Evolutionary conservation across 2,329 filamentous ascomycete species (phyloP).

Genomic region (Neonectria punicea): DNA sequence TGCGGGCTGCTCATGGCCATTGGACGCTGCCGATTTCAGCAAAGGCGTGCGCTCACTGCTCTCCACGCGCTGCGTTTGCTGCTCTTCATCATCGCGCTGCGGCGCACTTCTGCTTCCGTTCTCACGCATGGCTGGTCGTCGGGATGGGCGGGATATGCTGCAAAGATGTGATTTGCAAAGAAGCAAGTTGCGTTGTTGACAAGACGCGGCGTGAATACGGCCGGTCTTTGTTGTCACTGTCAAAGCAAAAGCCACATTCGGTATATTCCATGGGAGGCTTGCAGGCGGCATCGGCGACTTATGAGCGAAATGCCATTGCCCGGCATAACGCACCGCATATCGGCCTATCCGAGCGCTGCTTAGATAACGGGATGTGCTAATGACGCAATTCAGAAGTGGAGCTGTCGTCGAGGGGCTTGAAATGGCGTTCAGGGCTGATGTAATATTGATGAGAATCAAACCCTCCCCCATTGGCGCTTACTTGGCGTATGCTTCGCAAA

Average conservation of each 20-base stretch:
- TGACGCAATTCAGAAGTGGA: conserved; percentile 15
- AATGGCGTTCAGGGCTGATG: conserved; percentile 3
- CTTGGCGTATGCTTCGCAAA: neutral
- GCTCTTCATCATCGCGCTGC: conserved; percentile 26
- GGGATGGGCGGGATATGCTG: neutral
- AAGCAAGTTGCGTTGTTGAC: neutral
- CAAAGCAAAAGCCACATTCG: neutral
- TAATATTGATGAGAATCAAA: conserved; percentile 2
- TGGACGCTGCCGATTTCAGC: conserved; percentile 34
- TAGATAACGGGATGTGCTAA: neutral
- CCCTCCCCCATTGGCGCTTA: neutral
- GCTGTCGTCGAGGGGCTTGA: neutral
- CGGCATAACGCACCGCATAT: neutral
- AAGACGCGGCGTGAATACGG: neutral
- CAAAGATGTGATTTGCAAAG: neutral
- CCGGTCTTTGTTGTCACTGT: neutral
- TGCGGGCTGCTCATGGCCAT: conserved; percentile 21
- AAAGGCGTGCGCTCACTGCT: conserved; percentile 42
- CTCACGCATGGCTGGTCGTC: conserved; percentile 30
- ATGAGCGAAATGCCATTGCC: neutral
- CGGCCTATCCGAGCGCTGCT: neutral
- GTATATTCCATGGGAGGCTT: neutral
- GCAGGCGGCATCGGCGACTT: conserved; percentile 1
- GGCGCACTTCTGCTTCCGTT: conserved; percentile 26
- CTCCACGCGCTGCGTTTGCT: conserved; percentile 20